Base-by-base conservation (phyloP, 2,329 filamentous ascomycete species). In the Aspergillus brasiliensis region DNA sequence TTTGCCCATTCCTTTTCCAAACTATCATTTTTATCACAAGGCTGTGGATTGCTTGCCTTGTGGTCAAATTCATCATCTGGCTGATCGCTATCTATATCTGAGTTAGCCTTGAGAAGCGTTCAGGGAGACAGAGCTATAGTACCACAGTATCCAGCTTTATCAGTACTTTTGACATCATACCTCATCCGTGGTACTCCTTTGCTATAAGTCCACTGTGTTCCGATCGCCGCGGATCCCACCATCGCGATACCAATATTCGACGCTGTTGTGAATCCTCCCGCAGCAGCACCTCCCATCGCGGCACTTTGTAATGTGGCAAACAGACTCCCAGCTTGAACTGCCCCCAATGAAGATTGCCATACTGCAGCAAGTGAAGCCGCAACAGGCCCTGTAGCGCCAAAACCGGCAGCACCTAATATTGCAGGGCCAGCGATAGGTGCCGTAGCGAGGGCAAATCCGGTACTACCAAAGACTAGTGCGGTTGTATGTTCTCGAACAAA, bases 221-320 rank as follows among this genome's bases (percentile, higher is more conserved):
- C 34, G 15, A 57, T 38, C 19, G 34, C 54, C 10, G 28, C 46
- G 19, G 31, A 57, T 27, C 54, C 54, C 46, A 51, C 23, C 17
- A 57, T 57, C n/a, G 13, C 34, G 28, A 57, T 2, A 28, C 54
- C 31, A 51, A 57, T 42, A 51, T 57, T 57, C 4, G 34, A 57
- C 15, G 34, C 44, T 40, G 46, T 40, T 48, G 31, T 57, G 15
- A 57, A 57, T 49, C 1, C 23, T 21, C 46, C 54, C 11, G 46
- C 31, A 42, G 46, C 44, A 49, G 46, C 42, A 17, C 51, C 51
- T 51, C 51, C 51, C 34, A 59, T 59, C 27, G 37, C 57, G 51
- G 57, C 51, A 17, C 57, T 44, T 44, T 59, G 51, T 56, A 59
- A 17, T 23, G 31, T 59, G 19, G 57, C 23, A 51, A 59, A 56